Conservation (phyloP, 1,284 basidiomycete genomes). For the Rugiboletus extremiorientalis region DNA sequence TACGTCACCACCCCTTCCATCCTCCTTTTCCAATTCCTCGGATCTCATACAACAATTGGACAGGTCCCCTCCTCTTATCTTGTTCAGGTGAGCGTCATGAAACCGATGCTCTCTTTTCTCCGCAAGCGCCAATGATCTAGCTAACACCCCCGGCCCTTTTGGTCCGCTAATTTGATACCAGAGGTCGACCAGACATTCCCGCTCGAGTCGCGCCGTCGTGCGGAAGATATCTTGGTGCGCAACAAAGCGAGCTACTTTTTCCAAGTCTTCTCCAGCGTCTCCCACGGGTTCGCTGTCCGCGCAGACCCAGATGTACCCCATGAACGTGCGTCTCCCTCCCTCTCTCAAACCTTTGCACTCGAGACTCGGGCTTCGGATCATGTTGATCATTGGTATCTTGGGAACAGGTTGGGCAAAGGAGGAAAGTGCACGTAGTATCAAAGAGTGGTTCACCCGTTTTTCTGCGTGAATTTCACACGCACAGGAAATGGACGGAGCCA, state of each 20-base stretch:
- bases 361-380: conserved; percentile 27
- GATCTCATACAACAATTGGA: neutral
- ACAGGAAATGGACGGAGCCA: neutral
- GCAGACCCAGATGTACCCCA: conserved; percentile 15
- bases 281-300: conserved; percentile 33
- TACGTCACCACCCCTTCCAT: conserved; percentile 27
- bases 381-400: neutral
- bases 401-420: conserved; percentile 60
- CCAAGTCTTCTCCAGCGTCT: conserved; percentile 34
- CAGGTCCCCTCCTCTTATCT: conserved; percentile 52
- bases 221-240: conserved; percentile 30
- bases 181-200: conserved; percentile 26
- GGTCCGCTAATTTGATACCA: conserved; percentile 34
- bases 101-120: too few species aligned
- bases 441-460: conserved; percentile 48
- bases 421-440: conserved; percentile 48
- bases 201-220: conserved; percentile 20
- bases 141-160: too few species aligned
- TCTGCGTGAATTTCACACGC: conserved; percentile 2
- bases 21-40: neutral
- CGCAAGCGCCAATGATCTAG: neutral
- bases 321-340: conserved; percentile 35
- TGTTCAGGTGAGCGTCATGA: conserved; percentile 41
- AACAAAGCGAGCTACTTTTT: conserved; percentile 27
- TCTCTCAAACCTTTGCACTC: neutral